Evolutionary conservation across 768 basidiomycete genomes (phyloP).

Genomic region (Termitomyces sp.): DNA sequence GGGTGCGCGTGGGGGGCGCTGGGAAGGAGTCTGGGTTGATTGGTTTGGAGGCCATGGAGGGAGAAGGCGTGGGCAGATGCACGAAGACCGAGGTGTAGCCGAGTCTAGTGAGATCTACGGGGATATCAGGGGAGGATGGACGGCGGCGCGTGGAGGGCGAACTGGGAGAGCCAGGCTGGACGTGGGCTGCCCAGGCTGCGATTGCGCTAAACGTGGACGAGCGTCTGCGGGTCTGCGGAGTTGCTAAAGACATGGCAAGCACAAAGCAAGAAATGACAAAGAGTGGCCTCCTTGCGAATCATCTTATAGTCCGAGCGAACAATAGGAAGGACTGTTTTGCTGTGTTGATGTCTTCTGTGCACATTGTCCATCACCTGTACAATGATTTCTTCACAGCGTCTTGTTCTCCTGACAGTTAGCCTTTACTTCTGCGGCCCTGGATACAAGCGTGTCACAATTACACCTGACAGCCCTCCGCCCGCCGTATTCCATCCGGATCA

Average conservation of each 20-base stretch:
- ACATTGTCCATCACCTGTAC: background rate
- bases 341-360: background rate
- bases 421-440: background rate
- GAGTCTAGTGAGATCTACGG: conserved; percentile 49
- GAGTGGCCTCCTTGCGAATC: background rate
- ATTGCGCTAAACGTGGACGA: conserved; percentile 48
- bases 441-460: background rate
- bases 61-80: conserved; percentile 41
- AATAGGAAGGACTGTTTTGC: background rate
- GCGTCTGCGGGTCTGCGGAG: conserved; percentile 12
- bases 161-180: conserved; percentile 68
- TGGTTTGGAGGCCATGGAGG: conserved; percentile 22
- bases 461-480: too few species aligned
- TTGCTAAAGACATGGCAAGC: background rate
- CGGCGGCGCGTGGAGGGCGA: conserved; percentile 30
- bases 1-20: background rate
- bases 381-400: background rate
- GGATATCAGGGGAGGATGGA: conserved; percentile 18
- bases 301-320: background rate
- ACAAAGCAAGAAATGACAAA: background rate
- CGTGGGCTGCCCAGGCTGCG: conserved; percentile 55
- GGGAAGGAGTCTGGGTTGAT: background rate
- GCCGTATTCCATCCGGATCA: too few species aligned
- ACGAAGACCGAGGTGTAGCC: conserved; percentile 69
- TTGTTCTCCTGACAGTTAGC: background rate